A percentile compares a stretch with the other conserved stretches of the same genome.
Conservation (phyloP, 495 filamentous ascomycete species). For the Daldinia grandis region DNA sequence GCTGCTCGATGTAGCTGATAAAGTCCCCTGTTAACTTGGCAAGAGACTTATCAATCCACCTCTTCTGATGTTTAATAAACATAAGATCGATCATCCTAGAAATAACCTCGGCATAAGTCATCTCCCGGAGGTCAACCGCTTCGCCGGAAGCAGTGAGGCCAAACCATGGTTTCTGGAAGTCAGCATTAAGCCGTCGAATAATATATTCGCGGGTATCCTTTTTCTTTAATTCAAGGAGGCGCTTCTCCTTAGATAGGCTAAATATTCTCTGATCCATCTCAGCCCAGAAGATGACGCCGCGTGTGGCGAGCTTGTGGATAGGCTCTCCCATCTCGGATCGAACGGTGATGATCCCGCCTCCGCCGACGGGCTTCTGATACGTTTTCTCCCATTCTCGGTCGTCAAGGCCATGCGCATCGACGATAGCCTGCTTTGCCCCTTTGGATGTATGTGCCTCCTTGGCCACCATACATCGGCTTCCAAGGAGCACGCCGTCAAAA, state of each 20-base stretch:
- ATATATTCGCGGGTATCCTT: constrained; percentile 75
- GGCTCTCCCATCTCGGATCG: constrained; percentile 91
- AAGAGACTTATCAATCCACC: constrained; percentile 83
- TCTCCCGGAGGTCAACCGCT: constrained; percentile 83
- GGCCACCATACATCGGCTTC: constrained; percentile 80
- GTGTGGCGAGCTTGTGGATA: constrained; percentile 87
- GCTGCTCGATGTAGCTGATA: constrained; percentile 83
- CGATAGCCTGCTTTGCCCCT: constrained; percentile 85
- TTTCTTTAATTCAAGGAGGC: constrained; percentile 79
- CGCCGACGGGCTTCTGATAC: constrained; percentile 76
- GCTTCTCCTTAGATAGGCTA: constrained; percentile 83
- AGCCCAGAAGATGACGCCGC: constrained; percentile 85
- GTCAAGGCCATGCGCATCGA: constrained; percentile 78
- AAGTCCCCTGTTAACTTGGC: constrained; percentile 79
- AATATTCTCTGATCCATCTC: constrained; percentile 93
- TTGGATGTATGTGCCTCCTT: constrained; percentile 84
- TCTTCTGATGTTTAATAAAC: constrained; percentile 81
- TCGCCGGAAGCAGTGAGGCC: constrained; percentile 75
- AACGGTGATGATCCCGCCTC: constrained; percentile 77
- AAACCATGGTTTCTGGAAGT: constrained; percentile 93
- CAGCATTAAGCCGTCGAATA: constrained; percentile 86
- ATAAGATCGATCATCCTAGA: constrained; percentile 86
- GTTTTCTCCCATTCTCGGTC: constrained; percentile 88
- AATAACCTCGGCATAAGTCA: constrained; percentile 86
- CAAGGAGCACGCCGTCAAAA: constrained; percentile 79